phyloP scores from a whole-genome alignment of 2,329 filamentous ascomycete species.

The Claviceps paspali region DNA sequence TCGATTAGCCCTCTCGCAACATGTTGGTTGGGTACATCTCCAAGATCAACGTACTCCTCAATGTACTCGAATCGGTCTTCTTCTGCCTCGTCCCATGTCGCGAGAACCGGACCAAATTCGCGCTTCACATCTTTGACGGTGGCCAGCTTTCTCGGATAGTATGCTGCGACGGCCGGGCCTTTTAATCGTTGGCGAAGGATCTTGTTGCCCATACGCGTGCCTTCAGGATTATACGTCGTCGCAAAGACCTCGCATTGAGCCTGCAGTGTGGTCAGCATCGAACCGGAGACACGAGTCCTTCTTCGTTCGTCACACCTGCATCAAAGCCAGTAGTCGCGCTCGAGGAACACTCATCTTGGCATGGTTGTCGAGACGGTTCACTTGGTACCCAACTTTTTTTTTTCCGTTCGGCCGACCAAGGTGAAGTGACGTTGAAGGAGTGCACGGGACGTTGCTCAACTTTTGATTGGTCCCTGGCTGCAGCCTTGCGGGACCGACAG shows the following conservation, averaged over 20 bases:
- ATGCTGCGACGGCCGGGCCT: constrained; percentile 69
- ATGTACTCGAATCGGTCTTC: constrained; percentile 67
- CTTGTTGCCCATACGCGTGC: constrained; percentile 75
- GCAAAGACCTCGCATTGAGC: constrained; percentile 85
- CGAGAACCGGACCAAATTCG: constrained; percentile 49
- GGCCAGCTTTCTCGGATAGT: constrained; percentile 68
- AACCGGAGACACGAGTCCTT: background rate
- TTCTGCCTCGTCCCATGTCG: constrained; percentile 60
- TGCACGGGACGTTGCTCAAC: background rate
- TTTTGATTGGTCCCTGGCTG: constrained; percentile 7
- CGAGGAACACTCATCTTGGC: constrained; percentile 47
- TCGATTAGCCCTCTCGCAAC: constrained; percentile 13
- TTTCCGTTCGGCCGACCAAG: background rate
- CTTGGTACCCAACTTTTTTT: background rate
- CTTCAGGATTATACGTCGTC: constrained; percentile 76
- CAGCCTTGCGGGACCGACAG: no score
- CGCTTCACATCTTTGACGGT: constrained; percentile 61
- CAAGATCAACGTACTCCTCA: constrained; percentile 35
- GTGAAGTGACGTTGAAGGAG: constrained; percentile 1
- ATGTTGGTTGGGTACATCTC: background rate
- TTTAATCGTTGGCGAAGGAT: constrained; percentile 75
- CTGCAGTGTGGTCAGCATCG: constrained; percentile 29
- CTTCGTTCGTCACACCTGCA: constrained; percentile 46
- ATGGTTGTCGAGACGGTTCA: constrained; percentile 14
- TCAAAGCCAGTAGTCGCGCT: constrained; percentile 50